Conservation (phyloP, 768 basidiomycete genomes). For the Cubamyces lactineus region DNA sequence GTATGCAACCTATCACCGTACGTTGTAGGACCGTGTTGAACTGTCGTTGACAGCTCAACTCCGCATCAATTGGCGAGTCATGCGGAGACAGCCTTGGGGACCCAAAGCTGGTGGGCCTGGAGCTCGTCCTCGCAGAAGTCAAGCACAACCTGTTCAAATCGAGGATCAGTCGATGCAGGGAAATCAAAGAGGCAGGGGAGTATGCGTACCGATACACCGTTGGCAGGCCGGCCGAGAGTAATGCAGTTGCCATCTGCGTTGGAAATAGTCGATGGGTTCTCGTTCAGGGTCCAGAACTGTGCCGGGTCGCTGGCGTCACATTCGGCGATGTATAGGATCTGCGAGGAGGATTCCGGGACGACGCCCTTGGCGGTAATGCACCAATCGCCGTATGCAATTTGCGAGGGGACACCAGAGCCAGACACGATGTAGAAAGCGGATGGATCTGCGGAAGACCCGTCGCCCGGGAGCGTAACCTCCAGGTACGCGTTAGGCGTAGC, state of each 20-base stretch:
- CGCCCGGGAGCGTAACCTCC: slow-evolving; percentile 3
- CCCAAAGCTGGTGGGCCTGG: no score
- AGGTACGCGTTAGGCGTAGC: not conserved
- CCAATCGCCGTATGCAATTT: slow-evolving; percentile 11
- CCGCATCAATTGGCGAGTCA: no score
- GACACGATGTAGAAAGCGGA: slow-evolving; percentile 6
- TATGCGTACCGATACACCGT: slow-evolving; percentile 7
- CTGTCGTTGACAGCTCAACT: no score
- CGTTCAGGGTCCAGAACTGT: slow-evolving; percentile 21
- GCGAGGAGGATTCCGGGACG: slow-evolving; percentile 6
- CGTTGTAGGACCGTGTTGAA: no score
- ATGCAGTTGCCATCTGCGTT: slow-evolving; percentile 24
- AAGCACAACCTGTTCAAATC: not conserved
- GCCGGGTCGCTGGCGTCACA: slow-evolving; percentile 12
- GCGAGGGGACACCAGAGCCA: slow-evolving; percentile 10
- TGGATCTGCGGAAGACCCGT: slow-evolving; percentile 14
- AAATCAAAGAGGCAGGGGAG: no score
- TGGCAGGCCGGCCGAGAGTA: slow-evolving; percentile 17
- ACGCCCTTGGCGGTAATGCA: slow-evolving; percentile 21
- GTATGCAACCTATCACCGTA: no score
- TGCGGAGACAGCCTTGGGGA: no score
- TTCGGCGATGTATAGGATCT: slow-evolving; percentile 15
- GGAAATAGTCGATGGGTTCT: slow-evolving; percentile 15
- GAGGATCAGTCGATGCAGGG: no score
- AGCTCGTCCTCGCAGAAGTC: no score